Conservation (phyloP, 495 filamentous ascomycete genomes). For the Xylaria nigripes region DNA sequence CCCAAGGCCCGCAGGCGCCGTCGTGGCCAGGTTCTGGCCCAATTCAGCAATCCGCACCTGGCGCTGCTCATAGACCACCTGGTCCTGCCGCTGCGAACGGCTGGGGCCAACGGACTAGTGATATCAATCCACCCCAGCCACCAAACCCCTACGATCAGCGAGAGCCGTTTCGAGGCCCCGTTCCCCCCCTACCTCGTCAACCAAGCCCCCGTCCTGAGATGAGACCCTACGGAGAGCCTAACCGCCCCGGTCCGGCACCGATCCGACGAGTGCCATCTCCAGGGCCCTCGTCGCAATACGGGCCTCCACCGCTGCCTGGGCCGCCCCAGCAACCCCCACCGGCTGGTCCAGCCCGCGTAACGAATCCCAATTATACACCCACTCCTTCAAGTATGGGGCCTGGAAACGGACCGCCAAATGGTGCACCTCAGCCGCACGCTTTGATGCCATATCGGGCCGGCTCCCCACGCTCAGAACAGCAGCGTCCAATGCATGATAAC, state of each 20-base stretch:
- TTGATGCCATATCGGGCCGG: constrained; percentile 71
- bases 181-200: constrained; percentile 56
- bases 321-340: constrained; percentile 34
- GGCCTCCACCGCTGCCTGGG: constrained; percentile 46
- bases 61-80: constrained; percentile 49
- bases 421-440: constrained; percentile 57
- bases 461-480: constrained; percentile 73
- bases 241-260: constrained; percentile 47
- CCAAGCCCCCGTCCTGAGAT: constrained; percentile 62
- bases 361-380: constrained; percentile 63
- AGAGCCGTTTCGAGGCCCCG: constrained; percentile 55
- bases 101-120: constrained; percentile 71
- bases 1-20: constrained; percentile 62
- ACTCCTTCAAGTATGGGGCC: constrained; percentile 44
- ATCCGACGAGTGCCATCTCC: constrained; percentile 38
- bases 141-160: constrained; percentile 72
- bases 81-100: constrained; percentile 54
- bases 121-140: constrained; percentile 65
- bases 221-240: constrained; percentile 66
- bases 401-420: constrained; percentile 41
- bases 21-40: constrained; percentile 72
- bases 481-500: constrained; percentile 74
- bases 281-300: constrained; percentile 52
- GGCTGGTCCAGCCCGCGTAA: constrained; percentile 49
- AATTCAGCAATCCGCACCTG: constrained; percentile 49